Percentiles rank a stretch among this genome's conserved stretches.
These are phyloP conservation scores for Metschnikowia amazonensis DNA, from an alignment of 805 yeast species.

Conservation along the genomic window DNA sequence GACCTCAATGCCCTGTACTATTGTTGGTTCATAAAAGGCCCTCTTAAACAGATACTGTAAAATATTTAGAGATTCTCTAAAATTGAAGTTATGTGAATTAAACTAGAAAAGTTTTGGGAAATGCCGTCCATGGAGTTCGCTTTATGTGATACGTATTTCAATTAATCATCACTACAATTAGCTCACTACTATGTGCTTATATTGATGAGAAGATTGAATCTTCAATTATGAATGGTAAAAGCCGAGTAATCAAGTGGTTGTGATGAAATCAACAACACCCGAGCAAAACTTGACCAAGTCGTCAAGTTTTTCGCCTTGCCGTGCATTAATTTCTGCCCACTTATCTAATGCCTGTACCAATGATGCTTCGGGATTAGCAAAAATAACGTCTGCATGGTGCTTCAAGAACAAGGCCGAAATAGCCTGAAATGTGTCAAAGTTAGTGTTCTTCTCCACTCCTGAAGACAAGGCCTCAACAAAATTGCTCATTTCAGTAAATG, in stretches of 20 bases:
- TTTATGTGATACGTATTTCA: no score
- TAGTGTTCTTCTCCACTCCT: conserved; percentile 53
- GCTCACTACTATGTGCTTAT: not conserved
- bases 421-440: conserved; percentile 80
- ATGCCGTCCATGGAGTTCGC: no score
- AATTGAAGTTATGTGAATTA: no score
- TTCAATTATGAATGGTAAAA: not conserved
- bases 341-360: conserved; percentile 44
- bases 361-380: conserved; percentile 31
- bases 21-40: not conserved
- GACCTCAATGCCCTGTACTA: not conserved
- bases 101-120: no score
- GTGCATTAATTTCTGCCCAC: conserved; percentile 46
- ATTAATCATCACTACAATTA: no score
- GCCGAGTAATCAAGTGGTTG: not conserved
- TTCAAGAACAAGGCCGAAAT: conserved; percentile 69
- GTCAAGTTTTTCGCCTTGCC: conserved; percentile 52
- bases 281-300: conserved; percentile 73
- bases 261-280: conserved; percentile 66
- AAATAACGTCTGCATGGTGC: conserved; percentile 78
- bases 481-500: conserved; percentile 58
- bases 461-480: conserved; percentile 65
- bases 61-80: no score
- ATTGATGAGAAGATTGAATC: not conserved
- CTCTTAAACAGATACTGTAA: not conserved